Base-by-base conservation (phyloP, 192 early-diverging fungal genomes). In the Mortierella claussenii region DNA sequence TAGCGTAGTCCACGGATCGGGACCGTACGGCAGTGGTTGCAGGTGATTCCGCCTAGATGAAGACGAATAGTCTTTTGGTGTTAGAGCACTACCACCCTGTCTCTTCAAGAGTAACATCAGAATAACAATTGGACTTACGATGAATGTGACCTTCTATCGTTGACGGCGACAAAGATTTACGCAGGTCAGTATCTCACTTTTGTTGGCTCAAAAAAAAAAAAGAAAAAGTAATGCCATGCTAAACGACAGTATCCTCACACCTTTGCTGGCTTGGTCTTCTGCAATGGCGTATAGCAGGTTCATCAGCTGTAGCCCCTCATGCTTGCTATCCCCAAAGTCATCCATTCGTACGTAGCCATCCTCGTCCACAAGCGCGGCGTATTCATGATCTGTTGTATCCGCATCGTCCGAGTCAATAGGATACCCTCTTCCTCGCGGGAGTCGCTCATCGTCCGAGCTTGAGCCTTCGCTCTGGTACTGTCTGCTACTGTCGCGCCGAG, bases 1-100 rank as follows among this genome's bases (percentile, higher is more conserved):
- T 91, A 98, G 2, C 97, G 89, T 20, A 89, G 78, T 8, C 97
- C 97, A 24, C 94, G 89, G 57, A 99, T 92, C 1, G 97, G 97
- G 26, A 90, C 86, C 27, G 87, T 85, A 20, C 86, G 86, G 71
- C 97, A 99, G 79, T 91, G 89, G 80, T 96, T 94, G 81, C 97
- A 99, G 27, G 93, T 91, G n/a, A 95, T 94, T 15, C 95, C 94
- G 31, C 94, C 84, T 86, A 30, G 7, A 9, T n/a, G 17, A 45
- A 32, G 42, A 20, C 20, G n/a, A 48, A 40, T 11, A 58, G 17
- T 49, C 27, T 45, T 3, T 13, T n/a, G 4, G 43, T 45, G 12
- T 11, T 24, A 49, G 47, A 24, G 2, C 5, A 7, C 32, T 47
- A 15, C 32, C n/a, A 49, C n/a, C n/a, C n/a, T 15, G 31, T 86